Conservation (phyloP, 202 grass and related monocot genomes). For the Zizania palustris region DNA sequence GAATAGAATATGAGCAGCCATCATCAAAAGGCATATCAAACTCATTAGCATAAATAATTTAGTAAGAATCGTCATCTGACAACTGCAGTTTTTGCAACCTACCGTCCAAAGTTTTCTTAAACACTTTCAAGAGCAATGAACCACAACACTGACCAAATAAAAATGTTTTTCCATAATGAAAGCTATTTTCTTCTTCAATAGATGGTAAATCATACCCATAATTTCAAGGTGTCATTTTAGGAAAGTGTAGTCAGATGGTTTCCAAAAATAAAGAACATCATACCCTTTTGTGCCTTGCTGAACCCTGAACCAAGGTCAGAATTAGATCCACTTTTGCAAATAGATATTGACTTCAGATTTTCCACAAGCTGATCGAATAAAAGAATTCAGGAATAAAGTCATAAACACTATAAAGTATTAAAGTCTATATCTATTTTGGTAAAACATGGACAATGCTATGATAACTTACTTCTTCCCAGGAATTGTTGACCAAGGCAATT, state of each 20-base stretch:
- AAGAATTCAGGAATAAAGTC: slow-evolving; percentile 16
- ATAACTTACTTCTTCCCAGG: slow-evolving; percentile 45
- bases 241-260: slow-evolving; percentile 14
- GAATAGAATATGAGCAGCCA: slow-evolving; percentile 11
- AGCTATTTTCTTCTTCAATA: slow-evolving; percentile 10
- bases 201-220: not conserved
- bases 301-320: slow-evolving; percentile 34
- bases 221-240: slow-evolving; percentile 14
- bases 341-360: slow-evolving; percentile 56
- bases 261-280: not conserved
- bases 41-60: slow-evolving; percentile 13
- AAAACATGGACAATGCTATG: not conserved
- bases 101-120: not conserved
- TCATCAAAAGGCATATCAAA: not conserved
- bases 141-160: slow-evolving; percentile 8
- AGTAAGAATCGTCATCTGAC: not conserved
- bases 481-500: slow-evolving; percentile 56
- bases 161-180: slow-evolving; percentile 1
- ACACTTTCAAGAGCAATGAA: slow-evolving; percentile 8
- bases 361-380: slow-evolving; percentile 56
- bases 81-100: not conserved
- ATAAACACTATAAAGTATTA: not conserved
- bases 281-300: slow-evolving; percentile 41
- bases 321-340: slow-evolving; percentile 50
- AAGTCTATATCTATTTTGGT: not conserved